Evolutionary conservation across 1,284 basidiomycete species (phyloP), one percentile per base, ranked within the genome.

Genomic region (Ceratobasidium sp.): DNA sequence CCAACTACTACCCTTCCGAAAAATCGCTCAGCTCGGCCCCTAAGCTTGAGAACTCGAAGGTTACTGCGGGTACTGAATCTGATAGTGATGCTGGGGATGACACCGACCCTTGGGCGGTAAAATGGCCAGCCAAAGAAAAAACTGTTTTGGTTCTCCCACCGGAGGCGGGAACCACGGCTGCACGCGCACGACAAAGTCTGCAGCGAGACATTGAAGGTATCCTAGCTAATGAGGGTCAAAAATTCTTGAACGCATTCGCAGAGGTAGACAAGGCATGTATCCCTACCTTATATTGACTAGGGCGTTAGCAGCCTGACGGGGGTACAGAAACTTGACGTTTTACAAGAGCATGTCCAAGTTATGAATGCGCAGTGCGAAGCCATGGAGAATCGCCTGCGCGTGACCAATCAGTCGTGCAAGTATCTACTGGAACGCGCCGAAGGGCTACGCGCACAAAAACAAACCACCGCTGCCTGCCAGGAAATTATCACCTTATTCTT

Each of bases 401-500:
- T 89, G 27, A 94, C 94, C 0, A 92, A 91, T 76, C 88, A 90
- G 74, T 89, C 92, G 0, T 96, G 95, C 78, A 90, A 88, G 76
- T 89, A 90, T 58, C 82, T 98, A n/a, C 86, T 98, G 0, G 94
- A 96, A 79, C 89, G 92, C 37, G 95, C 96, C 0, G 92, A 93
- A 56, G 94, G 89, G 58, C 83, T 98, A 46, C 86, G 92, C 22
- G 87, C 90, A 69, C 92, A 97, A 81, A 86, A 93, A 79, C 87
- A 93, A 83, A 83, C 88, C 80, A 84, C 93, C 11, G 88, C 90
- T 69, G 85, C 85, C 41, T 89, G 90, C 74, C 89, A 92, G 79
- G 87, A 90, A 0, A 90, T 98, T 74, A 89, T 96, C 1, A 83
- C 87, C 0, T 83, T 92, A 22, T 98, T 99, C 83, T 87, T 98